Evolutionary conservation across 768 basidiomycete genomes (phyloP).

Genomic region (Boletus pseudo-olivaceus): DNA sequence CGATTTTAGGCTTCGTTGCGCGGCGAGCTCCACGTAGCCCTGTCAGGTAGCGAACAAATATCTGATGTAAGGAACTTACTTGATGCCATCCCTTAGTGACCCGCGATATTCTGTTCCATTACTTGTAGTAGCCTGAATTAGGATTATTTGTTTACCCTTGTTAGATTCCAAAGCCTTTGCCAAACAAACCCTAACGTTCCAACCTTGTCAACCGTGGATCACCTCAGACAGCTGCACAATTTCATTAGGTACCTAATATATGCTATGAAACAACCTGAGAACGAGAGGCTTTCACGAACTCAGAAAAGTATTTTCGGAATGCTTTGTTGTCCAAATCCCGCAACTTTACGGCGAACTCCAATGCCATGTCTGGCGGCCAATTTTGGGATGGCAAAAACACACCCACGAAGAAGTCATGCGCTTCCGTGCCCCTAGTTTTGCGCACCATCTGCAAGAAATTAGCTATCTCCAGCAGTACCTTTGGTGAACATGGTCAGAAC

Average conservation of each 20-base stretch:
- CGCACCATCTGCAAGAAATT: conserved; percentile 77
- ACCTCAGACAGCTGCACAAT: not conserved
- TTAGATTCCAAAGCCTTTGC: conserved; percentile 33
- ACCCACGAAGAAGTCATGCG: conserved; percentile 71
- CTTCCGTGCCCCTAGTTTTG: conserved; percentile 77
- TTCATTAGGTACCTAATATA: conserved; percentile 7
- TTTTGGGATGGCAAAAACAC: conserved; percentile 86
- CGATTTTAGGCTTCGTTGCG: conserved; percentile 39
- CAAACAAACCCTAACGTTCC: conserved; percentile 27
- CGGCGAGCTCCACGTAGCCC: conserved; percentile 24
- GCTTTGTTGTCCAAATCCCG: conserved; percentile 68
- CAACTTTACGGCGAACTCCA: conserved; percentile 76
- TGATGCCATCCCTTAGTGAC: conserved; percentile 27
- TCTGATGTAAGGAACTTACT: conserved; percentile 16
- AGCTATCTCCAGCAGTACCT: conserved; percentile 91
- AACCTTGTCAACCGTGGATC: not conserved
- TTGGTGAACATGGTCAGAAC: not conserved
- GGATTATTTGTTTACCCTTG: conserved; percentile 29
- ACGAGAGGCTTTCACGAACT: conserved; percentile 74
- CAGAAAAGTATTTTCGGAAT: conserved; percentile 85
- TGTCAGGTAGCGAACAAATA: conserved; percentile 12
- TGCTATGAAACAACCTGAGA: conserved; percentile 48
- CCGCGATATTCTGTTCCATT: conserved; percentile 15
- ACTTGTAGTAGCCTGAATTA: conserved; percentile 8
- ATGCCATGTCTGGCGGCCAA: conserved; percentile 74